Percentiles rank a stretch among this genome's conserved stretches.
Evolutionary conservation across 495 filamentous ascomycete genomes (phyloP).

Genomic region (Thozetella sp.): DNA sequence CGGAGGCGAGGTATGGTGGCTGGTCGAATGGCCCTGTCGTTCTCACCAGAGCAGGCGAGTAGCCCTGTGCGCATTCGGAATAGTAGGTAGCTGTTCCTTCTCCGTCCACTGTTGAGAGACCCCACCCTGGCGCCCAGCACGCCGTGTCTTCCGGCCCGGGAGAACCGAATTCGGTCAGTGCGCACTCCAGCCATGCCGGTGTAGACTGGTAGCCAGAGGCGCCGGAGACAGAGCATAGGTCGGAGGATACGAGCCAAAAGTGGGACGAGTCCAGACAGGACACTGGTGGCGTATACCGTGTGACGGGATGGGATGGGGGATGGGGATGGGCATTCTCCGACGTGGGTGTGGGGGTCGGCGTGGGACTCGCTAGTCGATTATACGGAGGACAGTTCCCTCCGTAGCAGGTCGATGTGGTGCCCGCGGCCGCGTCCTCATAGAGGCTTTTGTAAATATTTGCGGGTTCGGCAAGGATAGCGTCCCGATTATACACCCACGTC

Average conservation of each 20-base stretch:
- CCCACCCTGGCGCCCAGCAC: not conserved
- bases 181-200: slow-evolving; percentile 7
- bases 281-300: not conserved
- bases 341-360: not conserved
- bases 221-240: not conserved
- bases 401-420: slow-evolving; percentile 3
- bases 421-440: not conserved
- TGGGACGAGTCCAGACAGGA: not conserved
- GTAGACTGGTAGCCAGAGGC: too few relatives aligned
- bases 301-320: not conserved
- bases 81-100: not conserved
- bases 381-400: not conserved
- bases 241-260: slow-evolving; percentile 6
- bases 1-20: not conserved
- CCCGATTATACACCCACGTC: not conserved
- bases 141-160: not conserved
- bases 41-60: not conserved
- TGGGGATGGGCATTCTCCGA: not conserved
- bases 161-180: not conserved
- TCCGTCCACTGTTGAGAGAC: not conserved
- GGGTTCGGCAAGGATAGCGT: not conserved
- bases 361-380: not conserved
- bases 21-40: not conserved
- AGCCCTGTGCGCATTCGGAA: not conserved
- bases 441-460: not conserved